Evolutionary conservation across 2,329 filamentous ascomycete species (phyloP).

Genomic region (Dryadomyces quercivorus): DNA sequence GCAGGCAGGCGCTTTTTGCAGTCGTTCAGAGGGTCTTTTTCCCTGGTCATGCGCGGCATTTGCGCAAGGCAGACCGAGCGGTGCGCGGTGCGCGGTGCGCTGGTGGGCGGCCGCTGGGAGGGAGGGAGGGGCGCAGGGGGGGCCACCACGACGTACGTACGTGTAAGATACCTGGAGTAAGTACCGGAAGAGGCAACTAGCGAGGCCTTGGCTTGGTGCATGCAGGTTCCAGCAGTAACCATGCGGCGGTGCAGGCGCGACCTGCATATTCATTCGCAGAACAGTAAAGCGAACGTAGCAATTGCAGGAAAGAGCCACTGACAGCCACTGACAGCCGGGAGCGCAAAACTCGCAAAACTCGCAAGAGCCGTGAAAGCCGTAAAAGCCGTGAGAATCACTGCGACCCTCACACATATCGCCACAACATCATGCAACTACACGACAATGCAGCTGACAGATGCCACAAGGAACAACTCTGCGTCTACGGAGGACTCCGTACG

Average conservation of each 20-base stretch:
- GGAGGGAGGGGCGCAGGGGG: background rate
- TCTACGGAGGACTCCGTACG: no score
- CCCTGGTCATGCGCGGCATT: constrained; percentile 8
- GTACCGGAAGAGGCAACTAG: constrained; percentile 2
- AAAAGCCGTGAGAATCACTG: background rate
- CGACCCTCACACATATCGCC: background rate
- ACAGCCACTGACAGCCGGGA: no score
- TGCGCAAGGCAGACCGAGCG: constrained; percentile 6
- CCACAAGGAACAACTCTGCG: background rate
- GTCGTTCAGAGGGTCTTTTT: background rate
- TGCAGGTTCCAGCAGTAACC: constrained; percentile 7
- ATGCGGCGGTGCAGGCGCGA: constrained; percentile 10
- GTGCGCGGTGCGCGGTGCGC: background rate
- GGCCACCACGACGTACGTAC: background rate
- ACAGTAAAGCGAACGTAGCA: no score
- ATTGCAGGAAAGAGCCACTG: no score
- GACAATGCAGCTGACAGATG: background rate
- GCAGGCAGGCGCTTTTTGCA: background rate
- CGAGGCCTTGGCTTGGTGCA: background rate
- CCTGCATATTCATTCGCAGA: constrained; percentile 4
- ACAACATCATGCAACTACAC: background rate
- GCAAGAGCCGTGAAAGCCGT: no score
- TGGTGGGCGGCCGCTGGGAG: background rate
- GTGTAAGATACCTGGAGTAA: background rate
- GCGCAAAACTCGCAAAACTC: no score